These are phyloP conservation scores for Silybum marianum DNA, from an alignment of 129 eudicot species.

Conservation along the genomic window DNA sequence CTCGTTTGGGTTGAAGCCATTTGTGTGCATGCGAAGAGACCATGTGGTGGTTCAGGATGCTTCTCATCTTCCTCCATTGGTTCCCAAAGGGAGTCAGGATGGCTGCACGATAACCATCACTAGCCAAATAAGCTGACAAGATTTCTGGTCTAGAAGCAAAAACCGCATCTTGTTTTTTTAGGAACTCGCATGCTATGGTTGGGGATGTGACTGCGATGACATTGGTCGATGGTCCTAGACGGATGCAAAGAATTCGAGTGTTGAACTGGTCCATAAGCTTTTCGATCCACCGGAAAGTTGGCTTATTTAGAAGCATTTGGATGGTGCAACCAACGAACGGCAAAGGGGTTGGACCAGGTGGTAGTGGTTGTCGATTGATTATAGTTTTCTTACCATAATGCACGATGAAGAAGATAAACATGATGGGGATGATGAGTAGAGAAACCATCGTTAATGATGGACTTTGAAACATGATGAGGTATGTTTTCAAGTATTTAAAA, in stretches of 20 bases:
- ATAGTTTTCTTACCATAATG: background rate
- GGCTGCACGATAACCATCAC: conserved; percentile 28
- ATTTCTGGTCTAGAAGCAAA: conserved; percentile 42
- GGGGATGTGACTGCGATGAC: conserved; percentile 42
- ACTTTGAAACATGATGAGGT: background rate
- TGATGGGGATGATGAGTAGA: background rate
- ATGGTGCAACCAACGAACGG: conserved; percentile 38
- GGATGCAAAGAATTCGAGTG: conserved; percentile 41
- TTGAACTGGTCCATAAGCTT: conserved; percentile 36
- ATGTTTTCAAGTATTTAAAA: background rate
- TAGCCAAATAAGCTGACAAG: conserved; percentile 24
- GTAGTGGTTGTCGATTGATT: too few species aligned
- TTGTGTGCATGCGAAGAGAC: conserved; percentile 13
- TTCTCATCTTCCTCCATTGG: conserved; percentile 49
- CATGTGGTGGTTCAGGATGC: conserved; percentile 7
- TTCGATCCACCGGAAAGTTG: conserved; percentile 49
- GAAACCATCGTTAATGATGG: background rate
- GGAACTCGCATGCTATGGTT: conserved; percentile 37
- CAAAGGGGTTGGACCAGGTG: conserved; percentile 38
- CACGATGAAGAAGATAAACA: background rate
- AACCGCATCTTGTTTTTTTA: conserved; percentile 38
- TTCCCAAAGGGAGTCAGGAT: conserved; percentile 25
- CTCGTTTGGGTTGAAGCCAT: conserved; percentile 35
- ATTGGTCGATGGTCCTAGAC: conserved; percentile 28
- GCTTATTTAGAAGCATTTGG: conserved; percentile 24